Percentiles rank a stretch among this genome's conserved stretches.
phyloP scores from a whole-genome alignment of 352 stramenopile genomes.

The Phytophthora megakarya region DNA sequence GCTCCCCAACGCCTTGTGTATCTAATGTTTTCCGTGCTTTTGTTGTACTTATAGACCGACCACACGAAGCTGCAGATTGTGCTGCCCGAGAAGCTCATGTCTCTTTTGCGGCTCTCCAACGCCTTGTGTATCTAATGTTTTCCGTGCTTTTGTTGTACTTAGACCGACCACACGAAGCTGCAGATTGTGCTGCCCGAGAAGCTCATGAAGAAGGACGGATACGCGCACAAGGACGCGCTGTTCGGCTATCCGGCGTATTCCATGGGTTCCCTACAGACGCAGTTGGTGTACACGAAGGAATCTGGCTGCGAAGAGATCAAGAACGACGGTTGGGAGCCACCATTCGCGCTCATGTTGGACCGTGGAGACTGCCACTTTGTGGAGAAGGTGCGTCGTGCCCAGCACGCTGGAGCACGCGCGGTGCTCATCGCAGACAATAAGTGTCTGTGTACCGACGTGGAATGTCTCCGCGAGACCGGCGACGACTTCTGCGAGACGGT shows the following conservation, averaged over 20 bases:
- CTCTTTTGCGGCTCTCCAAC: not conserved
- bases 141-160: not conserved
- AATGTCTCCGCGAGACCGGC: conserved; percentile 71
- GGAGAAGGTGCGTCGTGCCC: conserved; percentile 93
- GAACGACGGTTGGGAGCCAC: conserved; percentile 82
- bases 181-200: conserved; percentile 87
- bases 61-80: conserved; percentile 91
- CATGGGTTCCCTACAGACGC: conserved; percentile 81
- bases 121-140: conserved; percentile 12
- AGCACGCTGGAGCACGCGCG: conserved; percentile 91
- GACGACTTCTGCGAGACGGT: conserved; percentile 89
- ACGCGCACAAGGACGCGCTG: conserved; percentile 96
- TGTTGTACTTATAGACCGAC: conserved; percentile 63
- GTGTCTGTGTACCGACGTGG: conserved; percentile 92
- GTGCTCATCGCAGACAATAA: conserved; percentile 97
- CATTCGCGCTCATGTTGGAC: conserved; percentile 96
- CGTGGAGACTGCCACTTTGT: conserved; percentile 97
- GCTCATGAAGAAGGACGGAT: conserved; percentile 93
- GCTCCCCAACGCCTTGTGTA: not conserved
- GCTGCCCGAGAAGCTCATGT: conserved; percentile 87
- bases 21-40: conserved; percentile 9
- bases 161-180: conserved; percentile 90
- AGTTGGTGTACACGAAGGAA: conserved; percentile 90
- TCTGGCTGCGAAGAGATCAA: conserved; percentile 83
- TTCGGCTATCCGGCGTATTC: conserved; percentile 96